These are phyloP conservation scores for Hirsutella minnesotensis DNA, from an alignment of 2,329 filamentous ascomycete species.

Conservation along the genomic window DNA sequence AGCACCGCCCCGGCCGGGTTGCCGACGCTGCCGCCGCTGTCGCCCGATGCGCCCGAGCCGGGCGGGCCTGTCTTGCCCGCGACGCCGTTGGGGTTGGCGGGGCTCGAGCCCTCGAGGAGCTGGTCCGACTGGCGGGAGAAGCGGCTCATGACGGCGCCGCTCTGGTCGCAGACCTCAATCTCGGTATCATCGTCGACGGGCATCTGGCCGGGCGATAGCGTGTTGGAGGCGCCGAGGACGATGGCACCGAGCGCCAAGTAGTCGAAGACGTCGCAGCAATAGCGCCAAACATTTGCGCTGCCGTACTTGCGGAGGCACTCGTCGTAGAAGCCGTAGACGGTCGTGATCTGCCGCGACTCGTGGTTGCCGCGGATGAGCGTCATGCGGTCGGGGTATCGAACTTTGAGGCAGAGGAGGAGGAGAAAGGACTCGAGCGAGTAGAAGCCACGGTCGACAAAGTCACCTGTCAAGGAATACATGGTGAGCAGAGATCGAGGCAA, in stretches of 20 bases:
- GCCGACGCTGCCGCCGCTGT: conserved; percentile 49
- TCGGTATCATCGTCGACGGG: conserved; percentile 64
- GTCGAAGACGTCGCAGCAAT: conserved; percentile 97
- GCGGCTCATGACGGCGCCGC: conserved; percentile 64
- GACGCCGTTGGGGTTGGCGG: conserved; percentile 2
- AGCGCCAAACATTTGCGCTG: conserved; percentile 91
- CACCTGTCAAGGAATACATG: conserved; percentile 39
- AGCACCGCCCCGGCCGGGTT: conserved; percentile 74
- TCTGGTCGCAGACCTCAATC: conserved; percentile 84
- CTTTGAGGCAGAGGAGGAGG: conserved; percentile 89
- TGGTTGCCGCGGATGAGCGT: conserved; percentile 92
- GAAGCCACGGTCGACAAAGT: conserved; percentile 96
- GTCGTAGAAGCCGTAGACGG: conserved; percentile 96
- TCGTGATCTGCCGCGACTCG: conserved; percentile 93
- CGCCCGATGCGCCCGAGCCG: conserved; percentile 66
- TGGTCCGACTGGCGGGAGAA: conserved; percentile 42
- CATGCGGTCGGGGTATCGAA: conserved; percentile 93
- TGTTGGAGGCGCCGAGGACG: conserved; percentile 73
- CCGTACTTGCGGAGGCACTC: conserved; percentile 95
- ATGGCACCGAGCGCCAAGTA: conserved; percentile 86
- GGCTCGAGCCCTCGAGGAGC: conserved; percentile 12
- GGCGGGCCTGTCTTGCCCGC: conserved; percentile 51
- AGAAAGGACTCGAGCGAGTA: conserved; percentile 96
- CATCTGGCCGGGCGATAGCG: conserved; percentile 38
- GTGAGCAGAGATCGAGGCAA: background rate